Conservation (phyloP, 106 monocot species). For the Phalaenopsis equestris region DNA sequence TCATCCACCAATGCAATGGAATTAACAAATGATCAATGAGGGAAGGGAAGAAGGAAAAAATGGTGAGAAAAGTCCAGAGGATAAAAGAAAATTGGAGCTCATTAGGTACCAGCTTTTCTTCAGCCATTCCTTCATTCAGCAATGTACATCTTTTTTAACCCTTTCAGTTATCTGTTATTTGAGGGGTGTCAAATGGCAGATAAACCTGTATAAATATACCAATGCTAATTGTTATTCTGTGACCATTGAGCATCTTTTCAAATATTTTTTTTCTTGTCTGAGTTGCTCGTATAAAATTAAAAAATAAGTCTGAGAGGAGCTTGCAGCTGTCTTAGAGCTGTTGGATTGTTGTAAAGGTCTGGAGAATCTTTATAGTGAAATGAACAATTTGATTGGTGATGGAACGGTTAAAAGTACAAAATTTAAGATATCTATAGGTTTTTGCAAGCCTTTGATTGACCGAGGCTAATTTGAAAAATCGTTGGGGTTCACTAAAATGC, state of each 20-base stretch:
- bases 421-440: no score
- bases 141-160: neutral
- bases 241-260: neutral
- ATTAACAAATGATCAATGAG: conserved; percentile 9
- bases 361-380: no score
- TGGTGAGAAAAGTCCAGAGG: neutral
- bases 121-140: conserved; percentile 1
- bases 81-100: neutral
- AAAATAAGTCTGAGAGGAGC: neutral
- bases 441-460: no score
- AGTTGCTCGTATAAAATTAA: no score
- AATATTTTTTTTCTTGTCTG: neutral
- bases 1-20: conserved; percentile 24
- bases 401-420: no score
- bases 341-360: no score
- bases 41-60: neutral
- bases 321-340: neutral
- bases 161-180: neutral
- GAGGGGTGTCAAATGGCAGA: conserved; percentile 4
- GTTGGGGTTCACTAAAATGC: no score
- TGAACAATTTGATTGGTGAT: no score
- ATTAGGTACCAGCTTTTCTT: neutral
- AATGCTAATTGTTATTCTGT: neutral
- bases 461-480: no score
- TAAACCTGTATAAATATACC: conserved; percentile 1